Percentiles rank a stretch among this genome's conserved stretches.
Conservation (phyloP, 768 basidiomycete species). For the Auriscalpium vulgare region DNA sequence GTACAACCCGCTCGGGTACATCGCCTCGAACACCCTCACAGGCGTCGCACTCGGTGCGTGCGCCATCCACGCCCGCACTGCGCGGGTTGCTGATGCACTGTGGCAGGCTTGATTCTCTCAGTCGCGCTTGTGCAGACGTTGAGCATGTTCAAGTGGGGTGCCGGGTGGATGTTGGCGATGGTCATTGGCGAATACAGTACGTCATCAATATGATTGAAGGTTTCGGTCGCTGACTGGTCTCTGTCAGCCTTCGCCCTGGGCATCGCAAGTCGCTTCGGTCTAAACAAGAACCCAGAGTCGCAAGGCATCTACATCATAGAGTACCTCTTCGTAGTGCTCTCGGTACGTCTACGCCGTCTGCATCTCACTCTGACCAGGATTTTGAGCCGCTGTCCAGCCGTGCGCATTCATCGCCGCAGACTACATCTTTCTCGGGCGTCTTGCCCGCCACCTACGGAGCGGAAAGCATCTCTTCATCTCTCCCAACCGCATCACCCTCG, state of each 20-base stretch:
- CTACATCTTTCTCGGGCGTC: conserved; percentile 57
- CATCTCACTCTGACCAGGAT: not conserved
- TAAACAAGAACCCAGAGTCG: conserved; percentile 46
- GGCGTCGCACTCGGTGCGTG: conserved; percentile 39
- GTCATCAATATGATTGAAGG: conserved; percentile 8
- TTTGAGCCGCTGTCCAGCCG: conserved; percentile 31
- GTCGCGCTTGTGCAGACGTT: conserved; percentile 1
- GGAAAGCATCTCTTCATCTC: conserved; percentile 42
- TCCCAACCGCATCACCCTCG: conserved; percentile 39
- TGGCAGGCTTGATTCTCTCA: conserved; percentile 2
- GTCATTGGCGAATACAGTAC: conserved; percentile 51
- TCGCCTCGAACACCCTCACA: conserved; percentile 45
- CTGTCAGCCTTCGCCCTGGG: conserved; percentile 47
- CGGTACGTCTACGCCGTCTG: conserved; percentile 27
- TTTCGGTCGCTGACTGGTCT: not conserved
- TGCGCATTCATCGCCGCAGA: conserved; percentile 69
- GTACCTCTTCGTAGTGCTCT: conserved; percentile 54
- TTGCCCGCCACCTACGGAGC: conserved; percentile 43
- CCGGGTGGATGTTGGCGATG: conserved; percentile 29
- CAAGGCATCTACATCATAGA: conserved; percentile 45
- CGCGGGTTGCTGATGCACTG: not conserved
- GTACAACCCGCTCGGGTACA: conserved; percentile 48
- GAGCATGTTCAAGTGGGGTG: conserved; percentile 12
- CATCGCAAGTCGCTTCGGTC: conserved; percentile 45
- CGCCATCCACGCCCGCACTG: not conserved